Base-by-base conservation (phyloP, 2,329 filamentous ascomycete species). In the Phoma sp. region DNA sequence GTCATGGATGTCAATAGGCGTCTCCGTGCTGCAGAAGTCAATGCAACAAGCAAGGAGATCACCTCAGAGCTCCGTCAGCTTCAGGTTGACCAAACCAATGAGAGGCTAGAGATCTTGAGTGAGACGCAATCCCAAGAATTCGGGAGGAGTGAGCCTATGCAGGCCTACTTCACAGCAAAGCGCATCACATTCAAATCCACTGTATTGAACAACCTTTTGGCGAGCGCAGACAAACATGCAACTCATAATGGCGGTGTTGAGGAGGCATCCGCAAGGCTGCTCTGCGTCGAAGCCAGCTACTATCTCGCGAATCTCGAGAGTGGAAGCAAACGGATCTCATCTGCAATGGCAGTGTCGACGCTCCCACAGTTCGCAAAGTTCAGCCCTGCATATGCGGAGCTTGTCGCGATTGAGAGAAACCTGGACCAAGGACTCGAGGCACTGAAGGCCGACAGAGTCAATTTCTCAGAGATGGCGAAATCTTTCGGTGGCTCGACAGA, bases 1-100 rank as follows among this genome's bases (percentile, higher is more conserved):
- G 96, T 99, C 89, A 90, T 96, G 85, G 93, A 99, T 68, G 83
- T 99, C 38, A 98, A 98, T 75, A 85, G 93, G 83, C 96, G 96
- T 77, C 83, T 99, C 36, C 93, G 96, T 69, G 85, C 90, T 50
- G 96, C 92, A 11, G 92, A 92, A 10, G 85, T 92, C 33, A 96
- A 96, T 79, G 90, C 93, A 2, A 93, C 96, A 73, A 88, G 91
- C 68, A 98, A 96, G 79, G 92, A 92, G 0, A 96, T 99, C 58
- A 93, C 97, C 62, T 82, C 97, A 25, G 93, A 98, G 73, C 80
- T 98, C 52, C 86, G 89, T 47, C 88, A 90, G 51, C 84, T 98
- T 69, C 92, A 96, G 65, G 92, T 93, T 0, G 89, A 96, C 65
- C 92, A 98, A 77, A 91, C 92, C 2, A 83, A 87, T 32, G 90